Evolutionary conservation across 495 filamentous ascomycete genomes (phyloP), one percentile per base, ranked within the genome.

Genomic region (Daldinia grandis): DNA sequence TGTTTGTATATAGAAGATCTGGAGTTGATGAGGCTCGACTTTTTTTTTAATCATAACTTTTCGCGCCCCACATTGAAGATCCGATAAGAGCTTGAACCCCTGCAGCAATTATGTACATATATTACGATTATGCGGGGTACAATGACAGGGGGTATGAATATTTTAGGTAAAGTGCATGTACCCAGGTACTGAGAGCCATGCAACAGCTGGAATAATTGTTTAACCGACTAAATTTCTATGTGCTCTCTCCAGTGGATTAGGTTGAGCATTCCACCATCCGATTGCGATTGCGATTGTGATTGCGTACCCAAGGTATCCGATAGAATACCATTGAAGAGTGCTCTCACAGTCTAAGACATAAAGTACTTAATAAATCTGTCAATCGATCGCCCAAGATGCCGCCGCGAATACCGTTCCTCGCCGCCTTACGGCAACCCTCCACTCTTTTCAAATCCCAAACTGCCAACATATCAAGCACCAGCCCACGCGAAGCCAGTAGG

Each of bases 301-400:
- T 12, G 49, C 4, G 49, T 9, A 51, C 24, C 17, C 19, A 21
- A 21, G n/a, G 6, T 25, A 38, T n/a, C 28, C 8, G 17, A 35
- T 37, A 24, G n/a, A 28, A 54, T n/a, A 28, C n/a, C 24, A 51
- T 58, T 37, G n/a, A 58, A 50, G 30, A 19, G 24, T 42, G 24
- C 21, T 25, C 37, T 61, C 47, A n/a, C 33, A 59, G 44, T 2
- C 44, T 14, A 25, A 21, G n/a, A 10, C 37, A 64, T 21, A 64
- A 37, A 33, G n/a, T n/a, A n/a, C n/a, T 54, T 47, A 19, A 56
- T 12, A 24, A 37, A 44, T 24, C 51, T 2, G 28, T 53, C 49
- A 53, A 59, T 44, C 68, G 62, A 64, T 49, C 31, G 28, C 38
- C 50, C 58, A 78, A 66, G 54, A 78, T 78, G 77, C 66, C 77